A percentile compares a stretch with the other conserved stretches of the same genome.
Conservation (phyloP, 495 filamentous ascomycete genomes). For the Lindgomyces ingoldianus region DNA sequence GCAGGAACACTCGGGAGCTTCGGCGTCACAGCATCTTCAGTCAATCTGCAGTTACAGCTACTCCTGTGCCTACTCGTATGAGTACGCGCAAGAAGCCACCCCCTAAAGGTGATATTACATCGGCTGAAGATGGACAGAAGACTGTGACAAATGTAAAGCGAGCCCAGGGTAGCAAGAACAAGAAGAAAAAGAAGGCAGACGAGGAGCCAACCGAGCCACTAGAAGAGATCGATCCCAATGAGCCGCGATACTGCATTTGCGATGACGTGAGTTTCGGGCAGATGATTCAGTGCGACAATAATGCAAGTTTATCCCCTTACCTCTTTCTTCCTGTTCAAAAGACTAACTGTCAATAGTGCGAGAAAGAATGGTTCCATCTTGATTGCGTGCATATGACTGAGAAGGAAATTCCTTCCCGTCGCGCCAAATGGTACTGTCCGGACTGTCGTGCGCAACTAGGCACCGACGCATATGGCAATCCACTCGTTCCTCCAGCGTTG, state of each 20-base stretch:
- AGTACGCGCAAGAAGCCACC: constrained; percentile 33
- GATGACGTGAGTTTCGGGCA: constrained; percentile 87
- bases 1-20: constrained; percentile 34
- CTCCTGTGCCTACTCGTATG: constrained; percentile 21
- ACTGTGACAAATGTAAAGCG: constrained; percentile 73
- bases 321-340: constrained; percentile 29
- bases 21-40: constrained; percentile 45
- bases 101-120: constrained; percentile 43
- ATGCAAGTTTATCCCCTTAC: constrained; percentile 63
- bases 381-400: constrained; percentile 78
- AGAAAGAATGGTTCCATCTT: constrained; percentile 89
- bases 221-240: constrained; percentile 82
- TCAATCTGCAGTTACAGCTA: constrained; percentile 9
- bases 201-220: constrained; percentile 66
- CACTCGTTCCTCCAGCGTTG: constrained; percentile 7
- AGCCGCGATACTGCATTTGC: constrained; percentile 88
- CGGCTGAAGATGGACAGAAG: constrained; percentile 70
- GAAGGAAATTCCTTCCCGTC: constrained; percentile 62
- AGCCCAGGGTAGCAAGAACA: constrained; percentile 70
- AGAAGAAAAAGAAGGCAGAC: constrained; percentile 52
- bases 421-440: constrained; percentile 93
- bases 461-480: constrained; percentile 44
- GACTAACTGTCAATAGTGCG: constrained; percentile 47
- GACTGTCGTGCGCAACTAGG: constrained; percentile 72
- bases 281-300: constrained; percentile 95